phyloP scores from a whole-genome alignment of 176 grass and related monocot genomes.

The Cenchrus americanus region DNA sequence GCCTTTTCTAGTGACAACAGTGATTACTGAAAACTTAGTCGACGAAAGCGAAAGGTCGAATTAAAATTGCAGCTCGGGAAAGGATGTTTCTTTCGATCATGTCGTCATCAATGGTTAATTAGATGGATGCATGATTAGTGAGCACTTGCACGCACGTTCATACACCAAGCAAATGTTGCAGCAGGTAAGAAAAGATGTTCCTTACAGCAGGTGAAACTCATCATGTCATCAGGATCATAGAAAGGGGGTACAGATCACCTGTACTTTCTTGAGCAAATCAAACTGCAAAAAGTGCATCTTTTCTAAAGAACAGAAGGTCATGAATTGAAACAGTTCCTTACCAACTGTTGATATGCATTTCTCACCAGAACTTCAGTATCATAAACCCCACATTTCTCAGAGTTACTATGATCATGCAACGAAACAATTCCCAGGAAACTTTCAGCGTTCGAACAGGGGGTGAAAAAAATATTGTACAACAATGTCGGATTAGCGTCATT shows the following conservation, averaged over 20 bases:
- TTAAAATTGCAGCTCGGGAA: slow-evolving; percentile 1
- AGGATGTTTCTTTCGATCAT: not conserved
- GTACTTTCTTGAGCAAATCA: slow-evolving; percentile 20
- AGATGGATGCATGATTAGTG: slow-evolving; percentile 29
- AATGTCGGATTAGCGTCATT: not conserved
- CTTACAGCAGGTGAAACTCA: not conserved
- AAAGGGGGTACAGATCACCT: not conserved
- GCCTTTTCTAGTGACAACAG: not conserved
- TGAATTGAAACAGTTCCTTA: not conserved
- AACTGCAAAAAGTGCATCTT: not conserved
- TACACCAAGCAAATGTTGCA: slow-evolving; percentile 12
- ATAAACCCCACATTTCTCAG: not conserved
- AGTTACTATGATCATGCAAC: not conserved
- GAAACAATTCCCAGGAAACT: not conserved
- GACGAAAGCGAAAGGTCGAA: not conserved
- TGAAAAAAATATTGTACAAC: not conserved
- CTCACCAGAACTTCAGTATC: not conserved
- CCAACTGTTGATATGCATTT: not conserved
- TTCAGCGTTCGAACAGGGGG: not conserved
- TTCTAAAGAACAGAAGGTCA: not conserved
- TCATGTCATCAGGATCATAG: not conserved
- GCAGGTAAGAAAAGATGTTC: not conserved
- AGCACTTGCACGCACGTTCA: slow-evolving; percentile 7
- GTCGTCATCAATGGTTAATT: slow-evolving; percentile 5
- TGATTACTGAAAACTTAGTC: not conserved